These are phyloP conservation scores for Pyrenopolyporus hunteri DNA, from an alignment of 495 filamentous ascomycete species.

Conservation along the genomic window DNA sequence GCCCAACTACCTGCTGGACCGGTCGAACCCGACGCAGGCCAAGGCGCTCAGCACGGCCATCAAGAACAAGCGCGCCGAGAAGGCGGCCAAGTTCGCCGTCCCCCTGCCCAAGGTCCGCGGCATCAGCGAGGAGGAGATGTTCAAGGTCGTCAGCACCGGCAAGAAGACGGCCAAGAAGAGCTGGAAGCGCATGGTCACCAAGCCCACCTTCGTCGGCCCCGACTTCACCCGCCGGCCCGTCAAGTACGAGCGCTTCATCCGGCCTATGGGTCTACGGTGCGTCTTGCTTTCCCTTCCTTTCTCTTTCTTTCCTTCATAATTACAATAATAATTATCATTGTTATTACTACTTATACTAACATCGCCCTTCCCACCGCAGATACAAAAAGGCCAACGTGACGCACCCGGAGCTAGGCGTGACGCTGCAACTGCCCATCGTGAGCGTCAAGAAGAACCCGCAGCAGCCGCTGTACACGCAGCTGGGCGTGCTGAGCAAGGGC, in stretches of 20 bases:
- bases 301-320: neutral
- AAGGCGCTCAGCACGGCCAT: conserved; percentile 86
- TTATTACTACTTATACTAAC: conserved; percentile 39
- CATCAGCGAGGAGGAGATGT: conserved; percentile 97
- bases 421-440: conserved; percentile 91
- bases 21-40: conserved; percentile 81
- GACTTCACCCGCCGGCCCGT: conserved; percentile 93
- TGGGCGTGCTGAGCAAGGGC: conserved; percentile 92
- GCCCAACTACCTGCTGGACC: conserved; percentile 89
- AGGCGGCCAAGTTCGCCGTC: conserved; percentile 91
- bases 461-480: conserved; percentile 90
- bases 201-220: conserved; percentile 70
- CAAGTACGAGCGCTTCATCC: conserved; percentile 90
- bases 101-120: conserved; percentile 93
- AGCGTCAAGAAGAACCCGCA: conserved; percentile 98
- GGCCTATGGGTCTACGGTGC: conserved; percentile 30
- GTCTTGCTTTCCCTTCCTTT: neutral
- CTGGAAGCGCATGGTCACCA: conserved; percentile 96
- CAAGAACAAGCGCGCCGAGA: conserved; percentile 71
- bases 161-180: conserved; percentile 65
- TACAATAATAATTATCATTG: neutral
- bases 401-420: conserved; percentile 83
- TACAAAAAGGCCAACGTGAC: conserved; percentile 97
- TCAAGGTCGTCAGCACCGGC: conserved; percentile 96
- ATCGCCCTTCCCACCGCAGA: conserved; percentile 84